Evolutionary conservation across 305 asterid species (phyloP), one percentile per base, ranked within the genome.

Genomic region (Lippia alba): DNA sequence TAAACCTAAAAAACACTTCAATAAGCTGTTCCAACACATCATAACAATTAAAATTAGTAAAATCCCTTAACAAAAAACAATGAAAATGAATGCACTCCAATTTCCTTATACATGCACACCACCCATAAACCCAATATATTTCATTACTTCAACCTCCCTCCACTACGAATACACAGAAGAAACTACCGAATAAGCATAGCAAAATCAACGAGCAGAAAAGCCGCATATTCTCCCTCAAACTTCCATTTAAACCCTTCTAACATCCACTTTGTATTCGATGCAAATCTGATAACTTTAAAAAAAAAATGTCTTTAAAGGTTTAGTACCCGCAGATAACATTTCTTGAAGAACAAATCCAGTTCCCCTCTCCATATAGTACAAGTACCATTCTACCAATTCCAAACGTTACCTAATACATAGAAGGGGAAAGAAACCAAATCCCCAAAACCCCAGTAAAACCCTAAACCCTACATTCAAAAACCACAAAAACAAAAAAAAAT

Each of bases 371-470:
- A 56, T 5, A 7, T 51, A 24, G 62, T 12, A 33, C 4, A 11
- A 16, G 44, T 3, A 24, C 46, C 61, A 34, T 55, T 8, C 6
- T 33, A 15, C 8, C 64, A 5, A 61, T 32, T 53, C 46, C 55
- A 67, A n/a, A 30, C 24, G 53, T 54, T 63, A n/a, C 20, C 44
- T 8, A 67, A n/a, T 5, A 44, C 46, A 40, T 12, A 68, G 6
- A 19, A 14, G 6, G 16, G 4, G 33, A 9, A 64, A 73, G 45
- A 33, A 4, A 70, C 51, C 20, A 50, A 54, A 70, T 60, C 60
- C n/a, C 18, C 34, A 64, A 61, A 76, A 32, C 67, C 70, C 61
- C 48, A 12, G 36, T 24, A 74, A 64, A 71, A 76, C 82, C 74
- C 79, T 16, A 48, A 56, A 67, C 30, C 30, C 30, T 24, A 48